A percentile compares a stretch with the other conserved stretches of the same genome.
phyloP scores from a whole-genome alignment of 2,329 filamentous ascomycete genomes.

The Lachnellula cervina region DNA sequence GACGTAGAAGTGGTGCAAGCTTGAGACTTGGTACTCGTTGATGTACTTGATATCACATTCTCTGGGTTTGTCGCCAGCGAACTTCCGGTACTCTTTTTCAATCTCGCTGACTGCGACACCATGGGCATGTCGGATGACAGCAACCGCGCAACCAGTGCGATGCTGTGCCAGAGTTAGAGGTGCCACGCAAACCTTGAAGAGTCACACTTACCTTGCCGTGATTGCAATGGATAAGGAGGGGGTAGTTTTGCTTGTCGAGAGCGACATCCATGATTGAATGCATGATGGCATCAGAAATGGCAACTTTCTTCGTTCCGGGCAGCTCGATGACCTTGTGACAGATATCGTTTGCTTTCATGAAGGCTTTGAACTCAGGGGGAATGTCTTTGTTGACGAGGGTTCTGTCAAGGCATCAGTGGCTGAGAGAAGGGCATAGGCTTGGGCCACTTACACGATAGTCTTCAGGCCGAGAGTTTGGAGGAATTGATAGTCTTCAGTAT shows the following conservation, averaged over 20 bases:
- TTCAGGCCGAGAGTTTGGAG: constrained; percentile 65
- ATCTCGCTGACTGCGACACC: constrained; percentile 60
- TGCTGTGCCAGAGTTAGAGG: constrained; percentile 47
- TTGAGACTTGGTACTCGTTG: constrained; percentile 41
- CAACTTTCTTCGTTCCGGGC: constrained; percentile 80
- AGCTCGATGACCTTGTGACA: constrained; percentile 71
- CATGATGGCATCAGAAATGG: constrained; percentile 64
- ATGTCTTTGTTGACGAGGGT: constrained; percentile 62
- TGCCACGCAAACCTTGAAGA: not conserved
- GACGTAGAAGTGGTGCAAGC: constrained; percentile 35
- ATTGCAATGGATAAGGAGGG: constrained; percentile 86
- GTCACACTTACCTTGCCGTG: constrained; percentile 65
- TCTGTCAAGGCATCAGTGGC: constrained; percentile 33
- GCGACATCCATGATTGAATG: constrained; percentile 65
- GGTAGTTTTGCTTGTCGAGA: constrained; percentile 68
- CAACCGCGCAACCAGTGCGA: constrained; percentile 85
- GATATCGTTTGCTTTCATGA: constrained; percentile 64
- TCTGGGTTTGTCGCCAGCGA: constrained; percentile 55
- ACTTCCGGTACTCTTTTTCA: constrained; percentile 68
- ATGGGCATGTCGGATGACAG: constrained; percentile 67
- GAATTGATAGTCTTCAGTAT: constrained; percentile 64
- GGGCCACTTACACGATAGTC: constrained; percentile 64
- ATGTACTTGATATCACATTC: constrained; percentile 59
- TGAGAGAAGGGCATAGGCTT: not conserved
- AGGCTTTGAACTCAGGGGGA: constrained; percentile 48